Evolutionary conservation across 2,329 filamentous ascomycete genomes (phyloP), one percentile per base, ranked within the genome.

Genomic region (Trichoderma semiorbis): DNA sequence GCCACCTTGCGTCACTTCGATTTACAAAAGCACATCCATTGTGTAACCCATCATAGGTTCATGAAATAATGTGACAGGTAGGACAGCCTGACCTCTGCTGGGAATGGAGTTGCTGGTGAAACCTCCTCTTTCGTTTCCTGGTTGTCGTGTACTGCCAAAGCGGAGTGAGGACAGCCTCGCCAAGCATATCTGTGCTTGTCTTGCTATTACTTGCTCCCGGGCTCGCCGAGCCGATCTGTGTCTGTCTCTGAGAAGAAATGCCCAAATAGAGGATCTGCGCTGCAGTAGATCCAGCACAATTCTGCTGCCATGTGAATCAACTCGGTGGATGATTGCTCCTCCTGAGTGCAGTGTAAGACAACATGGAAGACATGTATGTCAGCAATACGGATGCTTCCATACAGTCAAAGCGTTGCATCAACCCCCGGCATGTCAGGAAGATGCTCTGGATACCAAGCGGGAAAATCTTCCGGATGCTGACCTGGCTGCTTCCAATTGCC

Each of bases 331-430:
- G 32, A 58, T 26, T 11, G 39, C 34, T 18, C 43, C 53, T 69
- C 57, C 57, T 28, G 30, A 53, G 57, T 53, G 39, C 55, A 69
- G 39, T 55, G 57, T 62, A 28, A 69, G 53, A 26, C 34, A n/a
- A 16, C 36, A n/a, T 60, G 16, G 10, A 43, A 34, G 39, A 16
- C n/a, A 68, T 60, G 66, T 62, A 62, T 53, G 66, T 69, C 66
- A 69, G 66, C 66, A 69, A 61, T 50, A 62, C 57, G 57, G 66
- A 53, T 36, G 60, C 14, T 32, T 69, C 57, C 24, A 26, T 28
- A 16, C 10, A 16, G 62, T 43, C 53, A 60, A 68, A n/a, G 53
- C 53, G 32, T 32, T 21, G n/a, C n/a, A 55, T 55, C 30, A 32
- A 18, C 28, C 26, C 21, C 57, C 34, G n/a, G 53, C n/a, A 69